Evolutionary conservation across 345 rosid genomes (phyloP).

Genomic region (Rhodomyrtus tomentosa): DNA sequence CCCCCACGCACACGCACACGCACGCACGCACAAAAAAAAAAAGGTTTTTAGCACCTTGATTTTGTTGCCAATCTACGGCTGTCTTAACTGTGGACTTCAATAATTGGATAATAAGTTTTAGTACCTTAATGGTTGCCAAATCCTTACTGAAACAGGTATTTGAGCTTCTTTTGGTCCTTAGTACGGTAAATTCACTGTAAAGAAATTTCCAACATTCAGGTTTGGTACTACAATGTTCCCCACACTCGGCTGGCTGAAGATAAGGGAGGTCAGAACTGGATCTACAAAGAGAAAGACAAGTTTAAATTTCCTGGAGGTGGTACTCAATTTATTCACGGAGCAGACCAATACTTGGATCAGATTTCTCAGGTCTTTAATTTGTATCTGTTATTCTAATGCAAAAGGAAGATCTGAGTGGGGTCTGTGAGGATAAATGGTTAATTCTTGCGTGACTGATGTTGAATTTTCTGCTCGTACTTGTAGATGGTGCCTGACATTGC

Average conservation of each 20-base stretch:
- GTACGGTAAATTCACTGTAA: neutral
- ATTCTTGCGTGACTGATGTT: neutral
- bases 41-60: neutral
- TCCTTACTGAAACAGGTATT: neutral
- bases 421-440: neutral
- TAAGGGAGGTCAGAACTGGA: conserved; percentile 98
- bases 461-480: conserved; percentile 2
- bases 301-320: conserved; percentile 98
- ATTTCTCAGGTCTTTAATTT: conserved; percentile 51
- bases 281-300: conserved; percentile 53
- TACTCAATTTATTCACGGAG: conserved; percentile 96
- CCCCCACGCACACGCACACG: too few relatives aligned
- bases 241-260: conserved; percentile 82
- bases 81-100: neutral
- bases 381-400: neutral
- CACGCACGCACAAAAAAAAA: neutral
- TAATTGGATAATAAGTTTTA: neutral
- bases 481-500: conserved; percentile 79
- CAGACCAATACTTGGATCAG: conserved; percentile 81
- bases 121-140: neutral
- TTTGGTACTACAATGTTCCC: conserved; percentile 85
- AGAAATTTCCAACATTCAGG: conserved; percentile 26
- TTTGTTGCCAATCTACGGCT: neutral
- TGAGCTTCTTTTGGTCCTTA: neutral
- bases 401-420: neutral